Base-by-base conservation (phyloP, 495 filamentous ascomycete genomes). In the Talaromyces wortmannii region DNA sequence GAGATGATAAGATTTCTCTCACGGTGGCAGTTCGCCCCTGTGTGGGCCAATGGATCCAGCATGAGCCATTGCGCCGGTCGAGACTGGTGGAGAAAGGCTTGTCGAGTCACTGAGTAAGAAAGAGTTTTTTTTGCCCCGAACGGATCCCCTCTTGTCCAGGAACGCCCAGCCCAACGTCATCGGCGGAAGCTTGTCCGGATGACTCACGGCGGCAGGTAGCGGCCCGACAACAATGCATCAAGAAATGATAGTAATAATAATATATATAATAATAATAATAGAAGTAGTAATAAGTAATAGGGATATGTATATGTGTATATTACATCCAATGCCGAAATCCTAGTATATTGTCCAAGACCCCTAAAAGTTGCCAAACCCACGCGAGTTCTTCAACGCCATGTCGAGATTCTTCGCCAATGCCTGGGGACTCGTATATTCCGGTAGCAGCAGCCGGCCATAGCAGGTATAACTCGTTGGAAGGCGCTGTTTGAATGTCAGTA, bases 381-480 rank as follows among this genome's bases (percentile, higher is more conserved):
- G 83, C n/a, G 85, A 82, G 68, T 96, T 94, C 70, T 92, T 86
- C 60, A 98, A 67, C 46, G 94, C 94, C 75, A 89, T 81, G 32
- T 74, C 74, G 57, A 98, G 71, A 67, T 90, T 90, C 69, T 86
- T 73, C 63, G 79, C 76, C 67, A 97, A 61, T 53, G 87, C 82
- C 55, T 85, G 82, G 62, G 74, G 78, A 29, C 77, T 80, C 10
- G 66, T 74, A 64, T 97, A 98, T 70, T 92, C 87, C 7, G 94
- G 94, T 49, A 98, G 65, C 56, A 95, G 63, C 50, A 98, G 67
- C 18, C 86, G 87, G 4, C 91, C 90, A 68, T 92, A 97, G 67
- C 94, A 98, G 5, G 94, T 98, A 61, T 89, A 75, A 56, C 85
- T 87, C 0, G 87, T 92, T 5, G 92, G 92, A 62, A 97, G 71